Base-by-base conservation (phyloP, 129 eudicot species). In the Kitagawia praeruptora region DNA sequence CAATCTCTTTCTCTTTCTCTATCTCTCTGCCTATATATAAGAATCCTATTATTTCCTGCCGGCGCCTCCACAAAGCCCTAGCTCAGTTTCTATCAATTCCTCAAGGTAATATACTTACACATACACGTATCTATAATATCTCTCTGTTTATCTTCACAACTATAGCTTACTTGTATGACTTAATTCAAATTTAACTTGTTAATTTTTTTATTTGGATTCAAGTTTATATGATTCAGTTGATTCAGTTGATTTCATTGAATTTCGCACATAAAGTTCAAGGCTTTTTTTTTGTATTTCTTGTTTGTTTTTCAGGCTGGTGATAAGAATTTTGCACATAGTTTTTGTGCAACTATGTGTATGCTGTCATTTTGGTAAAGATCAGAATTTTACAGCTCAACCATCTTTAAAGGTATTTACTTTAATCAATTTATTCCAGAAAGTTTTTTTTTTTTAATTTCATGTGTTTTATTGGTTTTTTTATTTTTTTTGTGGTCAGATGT, bases 31-130 rank as follows among this genome's bases (percentile, higher is more conserved):
- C 71, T 78, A 83, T 83, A 77, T 40, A 12, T 21, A 74, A 19
- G 47, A 34, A 34, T 34, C 37, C 37, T 34, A 34, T 0, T 81
- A 69, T 74, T 45, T 44, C 34, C 27, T 76, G 88, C 87, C 91
- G 91, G 87, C 92, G 89, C 89, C 87, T 81, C 70, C 49, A 47
- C 81, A 87, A 83, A 85, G 21, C 92, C 96, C 92, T 91, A 88
- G 78, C 82, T 79, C 75, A 46, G 13, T 15, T 61, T 80, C 86
- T 31, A 75, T 74, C 67, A 44, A 44, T 41, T 73, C 15, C 54
- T 44, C 38, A 42, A 41, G 77, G 77, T 73, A 44, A n/a, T 9
- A 58, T 58, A 58, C 66, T n/a, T 8, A 8, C 31, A 7, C 69
- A n/a, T 61, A n/a, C 69, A 27, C 10, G 34, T n/a, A n/a, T 61